Evolutionary conservation across 345 rosid species (phyloP).

Genomic region (Pseudoturritis turrita): DNA sequence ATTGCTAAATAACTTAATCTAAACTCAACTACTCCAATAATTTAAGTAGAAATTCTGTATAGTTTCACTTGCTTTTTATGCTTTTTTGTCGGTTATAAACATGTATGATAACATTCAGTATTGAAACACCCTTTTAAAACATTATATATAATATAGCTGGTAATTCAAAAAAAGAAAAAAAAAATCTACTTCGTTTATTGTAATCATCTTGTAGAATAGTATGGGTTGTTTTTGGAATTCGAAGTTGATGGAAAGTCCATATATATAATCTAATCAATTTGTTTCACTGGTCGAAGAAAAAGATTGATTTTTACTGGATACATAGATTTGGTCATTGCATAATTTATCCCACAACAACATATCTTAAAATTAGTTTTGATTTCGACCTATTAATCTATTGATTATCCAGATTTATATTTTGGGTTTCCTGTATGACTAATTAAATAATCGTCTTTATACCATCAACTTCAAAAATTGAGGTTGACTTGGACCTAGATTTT

Average conservation of each 20-base stretch:
- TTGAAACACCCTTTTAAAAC: neutral
- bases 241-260: neutral
- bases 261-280: neutral
- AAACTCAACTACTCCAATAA: constrained; percentile 5
- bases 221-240: neutral
- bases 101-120: neutral
- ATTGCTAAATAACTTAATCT: neutral
- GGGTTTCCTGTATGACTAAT: neutral
- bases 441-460: neutral
- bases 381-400: neutral
- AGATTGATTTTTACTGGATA: neutral
- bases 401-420: neutral
- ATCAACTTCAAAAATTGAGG: neutral
- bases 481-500: neutral
- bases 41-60: constrained; percentile 2
- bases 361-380: neutral
- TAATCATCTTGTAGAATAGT: neutral
- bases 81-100: neutral
- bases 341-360: neutral
- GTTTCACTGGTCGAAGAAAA: neutral
- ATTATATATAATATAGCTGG: neutral
- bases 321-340: neutral
- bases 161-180: too few species aligned
- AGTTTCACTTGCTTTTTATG: neutral
- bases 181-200: neutral